These are phyloP conservation scores for Metarhizium humberi DNA, from an alignment of 2,329 filamentous ascomycete genomes.

Conservation along the genomic window DNA sequence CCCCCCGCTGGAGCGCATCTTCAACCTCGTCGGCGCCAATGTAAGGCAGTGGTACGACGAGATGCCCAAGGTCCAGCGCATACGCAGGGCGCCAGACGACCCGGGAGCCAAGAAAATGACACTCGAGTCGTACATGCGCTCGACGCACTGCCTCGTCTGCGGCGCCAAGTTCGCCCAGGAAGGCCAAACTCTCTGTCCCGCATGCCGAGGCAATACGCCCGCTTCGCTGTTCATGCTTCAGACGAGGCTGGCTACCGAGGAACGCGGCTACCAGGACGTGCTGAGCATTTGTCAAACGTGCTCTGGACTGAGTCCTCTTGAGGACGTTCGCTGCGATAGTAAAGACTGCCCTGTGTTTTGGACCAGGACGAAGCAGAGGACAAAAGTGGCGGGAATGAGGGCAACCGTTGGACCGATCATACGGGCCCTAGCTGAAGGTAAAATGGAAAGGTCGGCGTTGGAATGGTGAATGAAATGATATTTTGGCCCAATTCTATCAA, in stretches of 20 bases:
- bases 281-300: conserved; percentile 71
- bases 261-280: conserved; percentile 55
- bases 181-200: conserved; percentile 41
- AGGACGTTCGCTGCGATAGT: conserved; percentile 80
- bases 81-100: conserved; percentile 31
- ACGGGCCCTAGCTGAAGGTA: conserved; percentile 17
- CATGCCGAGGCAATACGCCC: conserved; percentile 46
- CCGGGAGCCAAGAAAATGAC: conserved; percentile 50
- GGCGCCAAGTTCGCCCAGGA: conserved; percentile 18
- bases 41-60: conserved; percentile 89
- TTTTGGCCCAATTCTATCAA: too few species aligned
- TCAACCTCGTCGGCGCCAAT: conserved; percentile 90
- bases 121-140: conserved; percentile 88
- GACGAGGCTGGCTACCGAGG: conserved; percentile 49
- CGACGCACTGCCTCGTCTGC: conserved; percentile 72
- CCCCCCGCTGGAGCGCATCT: conserved; percentile 89
- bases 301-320: conserved; percentile 60
- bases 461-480: conserved; percentile 22
- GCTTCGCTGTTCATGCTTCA: conserved; percentile 57
- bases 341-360: conserved; percentile 93
- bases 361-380: conserved; percentile 55
- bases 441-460: conserved; percentile 16
- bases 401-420: conserved; percentile 22
- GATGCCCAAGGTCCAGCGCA: conserved; percentile 83
- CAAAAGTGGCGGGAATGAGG: conserved; percentile 33